Evolutionary conservation across 2,329 filamentous ascomycete genomes (phyloP).

Genomic region (Nemania sp.): DNA sequence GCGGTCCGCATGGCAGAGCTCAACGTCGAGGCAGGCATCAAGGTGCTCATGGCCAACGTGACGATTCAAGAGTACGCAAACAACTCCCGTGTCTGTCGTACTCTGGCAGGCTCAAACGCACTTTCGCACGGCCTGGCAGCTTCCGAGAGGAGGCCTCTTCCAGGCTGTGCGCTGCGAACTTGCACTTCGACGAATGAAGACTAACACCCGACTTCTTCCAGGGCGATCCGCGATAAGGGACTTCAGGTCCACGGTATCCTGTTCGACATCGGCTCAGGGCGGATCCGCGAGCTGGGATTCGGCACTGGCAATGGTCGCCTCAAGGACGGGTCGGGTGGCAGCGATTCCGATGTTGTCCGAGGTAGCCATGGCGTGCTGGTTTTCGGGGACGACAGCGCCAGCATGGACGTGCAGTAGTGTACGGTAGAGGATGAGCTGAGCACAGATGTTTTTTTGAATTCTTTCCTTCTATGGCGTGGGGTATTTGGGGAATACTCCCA

Average conservation of each 20-base stretch:
- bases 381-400: slow-evolving; percentile 46
- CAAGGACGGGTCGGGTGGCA: slow-evolving; percentile 8
- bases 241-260: slow-evolving; percentile 77
- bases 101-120: too few species aligned
- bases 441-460: too few species aligned
- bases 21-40: slow-evolving; percentile 72
- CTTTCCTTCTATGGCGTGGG: too few species aligned
- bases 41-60: slow-evolving; percentile 51
- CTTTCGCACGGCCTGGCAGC: too few species aligned
- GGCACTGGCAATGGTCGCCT: slow-evolving; percentile 41
- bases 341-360: slow-evolving; percentile 43
- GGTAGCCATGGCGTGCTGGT: slow-evolving; percentile 56
- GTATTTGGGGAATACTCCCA: too few species aligned
- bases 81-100: neutral
- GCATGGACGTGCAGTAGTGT: slow-evolving; percentile 33
- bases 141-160: too few species aligned
- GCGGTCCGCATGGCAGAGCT: slow-evolving; percentile 70
- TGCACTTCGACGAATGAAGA: too few species aligned
- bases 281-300: slow-evolving; percentile 52
- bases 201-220: neutral
- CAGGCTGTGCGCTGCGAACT: too few species aligned
- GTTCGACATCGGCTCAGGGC: slow-evolving; percentile 63
- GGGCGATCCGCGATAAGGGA: slow-evolving; percentile 68
- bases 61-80: neutral
- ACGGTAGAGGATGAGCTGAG: neutral